These are phyloP conservation scores for Extremus antarcticus DNA, from an alignment of 495 filamentous ascomycete species.

Conservation along the genomic window DNA sequence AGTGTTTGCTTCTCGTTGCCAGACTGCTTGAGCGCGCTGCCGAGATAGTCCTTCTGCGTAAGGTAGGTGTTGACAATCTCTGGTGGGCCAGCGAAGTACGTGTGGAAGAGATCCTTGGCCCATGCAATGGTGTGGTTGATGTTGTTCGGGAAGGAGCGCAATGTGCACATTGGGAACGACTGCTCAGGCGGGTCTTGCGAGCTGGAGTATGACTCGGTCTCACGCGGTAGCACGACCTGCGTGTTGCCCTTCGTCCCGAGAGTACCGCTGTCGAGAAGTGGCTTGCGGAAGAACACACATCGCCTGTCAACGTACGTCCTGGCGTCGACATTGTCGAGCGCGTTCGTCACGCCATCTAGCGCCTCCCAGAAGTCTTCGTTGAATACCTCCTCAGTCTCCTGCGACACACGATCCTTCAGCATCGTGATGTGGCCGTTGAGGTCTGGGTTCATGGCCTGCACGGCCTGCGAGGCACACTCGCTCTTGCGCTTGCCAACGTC, in stretches of 20 bases:
- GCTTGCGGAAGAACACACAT: constrained; percentile 98
- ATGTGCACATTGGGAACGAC: constrained; percentile 97
- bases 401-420: constrained; percentile 78
- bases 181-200: constrained; percentile 98
- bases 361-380: constrained; percentile 86
- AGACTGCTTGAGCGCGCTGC: constrained; percentile 78
- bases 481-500: constrained; percentile 98
- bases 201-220: constrained; percentile 97
- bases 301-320: constrained; percentile 94
- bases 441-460: constrained; percentile 89
- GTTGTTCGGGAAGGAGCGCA: constrained; percentile 94
- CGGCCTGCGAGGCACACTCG: constrained; percentile 80
- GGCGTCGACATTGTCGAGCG: constrained; percentile 94
- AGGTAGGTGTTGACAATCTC: constrained; percentile 95
- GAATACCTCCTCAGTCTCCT: constrained; percentile 90
- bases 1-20: constrained; percentile 95
- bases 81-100: constrained; percentile 82
- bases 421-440: constrained; percentile 72
- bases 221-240: constrained; percentile 78
- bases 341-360: constrained; percentile 92
- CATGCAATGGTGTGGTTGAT: constrained; percentile 99
- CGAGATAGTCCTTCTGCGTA: constrained; percentile 81
- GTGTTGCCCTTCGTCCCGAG: constrained; percentile 97
- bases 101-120: constrained; percentile 90
- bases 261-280: constrained; percentile 90